Evolutionary conservation across 306 rosid species (phyloP).

Genomic region (Oemleria cerasiformis): DNA sequence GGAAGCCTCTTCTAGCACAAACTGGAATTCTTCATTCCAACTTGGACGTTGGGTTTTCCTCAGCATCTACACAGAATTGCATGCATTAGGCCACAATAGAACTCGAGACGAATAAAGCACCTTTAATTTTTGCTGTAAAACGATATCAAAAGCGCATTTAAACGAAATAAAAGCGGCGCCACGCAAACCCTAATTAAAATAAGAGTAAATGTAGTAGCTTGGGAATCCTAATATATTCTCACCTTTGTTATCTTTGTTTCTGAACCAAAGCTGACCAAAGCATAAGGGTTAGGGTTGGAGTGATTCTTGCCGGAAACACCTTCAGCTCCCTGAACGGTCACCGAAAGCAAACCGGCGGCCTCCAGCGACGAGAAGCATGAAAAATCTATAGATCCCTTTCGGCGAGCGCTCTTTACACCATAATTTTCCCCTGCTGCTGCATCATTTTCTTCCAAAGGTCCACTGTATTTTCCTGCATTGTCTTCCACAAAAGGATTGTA

Average conservation of each 20-base stretch:
- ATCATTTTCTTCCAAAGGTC: slow-evolving; percentile 10
- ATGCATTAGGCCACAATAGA: not conserved
- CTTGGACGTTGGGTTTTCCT: slow-evolving; percentile 24
- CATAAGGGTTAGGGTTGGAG: slow-evolving; percentile 26
- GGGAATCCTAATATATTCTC: not conserved
- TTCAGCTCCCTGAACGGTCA: slow-evolving; percentile 20
- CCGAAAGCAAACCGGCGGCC: slow-evolving; percentile 26
- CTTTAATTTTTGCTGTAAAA: too few relatives aligned
- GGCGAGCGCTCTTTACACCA: not conserved
- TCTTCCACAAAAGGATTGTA: slow-evolving; percentile 27
- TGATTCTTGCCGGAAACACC: slow-evolving; percentile 28
- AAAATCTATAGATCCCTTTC: not conserved
- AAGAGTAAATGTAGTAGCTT: not conserved
- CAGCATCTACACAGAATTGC: slow-evolving; percentile 1
- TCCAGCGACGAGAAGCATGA: not conserved
- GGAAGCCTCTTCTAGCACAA: slow-evolving; percentile 29
- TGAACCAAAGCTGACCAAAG: slow-evolving; percentile 16
- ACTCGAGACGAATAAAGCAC: not conserved
- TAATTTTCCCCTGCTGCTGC: not conserved
- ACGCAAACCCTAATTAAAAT: not conserved
- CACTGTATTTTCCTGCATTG: slow-evolving; percentile 15
- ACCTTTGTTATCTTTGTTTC: slow-evolving; percentile 33
- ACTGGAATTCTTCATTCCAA: slow-evolving; percentile 36
- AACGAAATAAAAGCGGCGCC: too few relatives aligned
- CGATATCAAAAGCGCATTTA: too few relatives aligned